Base-by-base conservation (phyloP, 176 grass and related monocot species). In the Eragrostis nindensis region DNA sequence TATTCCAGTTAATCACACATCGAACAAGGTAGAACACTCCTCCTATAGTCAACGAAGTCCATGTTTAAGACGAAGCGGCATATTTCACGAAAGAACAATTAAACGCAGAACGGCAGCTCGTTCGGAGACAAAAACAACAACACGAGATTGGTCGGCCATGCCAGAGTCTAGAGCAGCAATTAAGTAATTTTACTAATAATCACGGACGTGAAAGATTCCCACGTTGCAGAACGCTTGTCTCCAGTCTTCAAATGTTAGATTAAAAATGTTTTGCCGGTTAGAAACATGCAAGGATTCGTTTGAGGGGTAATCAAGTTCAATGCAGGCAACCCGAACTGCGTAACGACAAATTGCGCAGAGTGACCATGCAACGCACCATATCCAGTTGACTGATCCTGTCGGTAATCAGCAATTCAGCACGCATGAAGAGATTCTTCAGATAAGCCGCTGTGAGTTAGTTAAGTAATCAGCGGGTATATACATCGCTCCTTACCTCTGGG, bases 401-500 rank as follows among this genome's bases (percentile, higher is more conserved):
- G 63, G 77, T 47, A 47, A 71, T 64, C 56, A 65, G 18, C 82
- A 14, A 47, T 65, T 70, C 77, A 70, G 18, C 87, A 17, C 18
- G 77, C 82, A 24, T 19, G 30, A 67, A 46, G 62, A 75, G 76
- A 84, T 84, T 84, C 62, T 79, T 75, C 52, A 54, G 81, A 66
- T 88, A 69, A 75, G 39, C 4, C 46, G 24, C 11, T n/a, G 2
- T 2, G 32, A 15, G 24, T 80, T 80, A 62, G 70, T 46, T 76
- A 85, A 76, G 14, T 11, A 39, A 80, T 61, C 11, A 5, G 4
- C 5, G 24, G n/a, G 38, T 44, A 54, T 27, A 60, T 76, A 26
- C 76, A 64, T 80, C 50, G 43, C 17, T 75, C 81, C 81, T 75
- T 52, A 39, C 86, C 70, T 38, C 11, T 69, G 47, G 79, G 54